Conservation (phyloP, 1,284 basidiomycete species). For the Coniophora puteana region DNA sequence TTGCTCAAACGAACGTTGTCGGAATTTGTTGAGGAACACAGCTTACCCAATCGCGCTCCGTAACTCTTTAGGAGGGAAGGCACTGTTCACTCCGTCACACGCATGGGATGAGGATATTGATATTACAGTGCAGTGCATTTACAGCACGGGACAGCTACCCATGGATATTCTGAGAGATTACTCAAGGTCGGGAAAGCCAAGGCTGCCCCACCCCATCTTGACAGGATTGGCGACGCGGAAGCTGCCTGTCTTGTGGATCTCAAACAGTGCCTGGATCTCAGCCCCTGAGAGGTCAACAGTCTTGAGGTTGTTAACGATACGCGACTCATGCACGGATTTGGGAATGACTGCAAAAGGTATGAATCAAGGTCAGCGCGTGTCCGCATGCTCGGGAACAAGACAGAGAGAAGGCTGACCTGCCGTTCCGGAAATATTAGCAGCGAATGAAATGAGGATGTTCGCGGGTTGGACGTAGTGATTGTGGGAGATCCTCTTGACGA, state of each 20-base stretch:
- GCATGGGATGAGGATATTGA: no score
- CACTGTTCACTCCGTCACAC: no score
- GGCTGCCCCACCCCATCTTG: conserved; percentile 56
- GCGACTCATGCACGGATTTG: conserved; percentile 57
- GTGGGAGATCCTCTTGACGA: conserved; percentile 48
- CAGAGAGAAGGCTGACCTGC: conserved; percentile 32
- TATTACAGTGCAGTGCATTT: no score
- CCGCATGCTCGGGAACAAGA: neutral
- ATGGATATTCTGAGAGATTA: conserved; percentile 7
- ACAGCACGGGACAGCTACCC: no score
- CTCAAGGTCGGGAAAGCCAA: conserved; percentile 56
- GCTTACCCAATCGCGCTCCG: no score
- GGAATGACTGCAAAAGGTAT: conserved; percentile 43
- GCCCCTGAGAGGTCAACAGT: conserved; percentile 52
- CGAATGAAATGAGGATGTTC: conserved; percentile 57
- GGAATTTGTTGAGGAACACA: no score
- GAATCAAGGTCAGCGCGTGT: no score
- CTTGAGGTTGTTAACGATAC: conserved; percentile 48
- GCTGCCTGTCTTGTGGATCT: conserved; percentile 49
- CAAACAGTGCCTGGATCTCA: conserved; percentile 50
- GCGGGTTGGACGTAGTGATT: conserved; percentile 50
- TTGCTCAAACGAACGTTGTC: no score
- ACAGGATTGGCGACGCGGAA: conserved; percentile 56
- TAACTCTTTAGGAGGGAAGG: no score
- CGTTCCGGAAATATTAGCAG: conserved; percentile 54